Base-by-base conservation (phyloP, 2,329 filamentous ascomycete species). In the Graphium sp. region DNA sequence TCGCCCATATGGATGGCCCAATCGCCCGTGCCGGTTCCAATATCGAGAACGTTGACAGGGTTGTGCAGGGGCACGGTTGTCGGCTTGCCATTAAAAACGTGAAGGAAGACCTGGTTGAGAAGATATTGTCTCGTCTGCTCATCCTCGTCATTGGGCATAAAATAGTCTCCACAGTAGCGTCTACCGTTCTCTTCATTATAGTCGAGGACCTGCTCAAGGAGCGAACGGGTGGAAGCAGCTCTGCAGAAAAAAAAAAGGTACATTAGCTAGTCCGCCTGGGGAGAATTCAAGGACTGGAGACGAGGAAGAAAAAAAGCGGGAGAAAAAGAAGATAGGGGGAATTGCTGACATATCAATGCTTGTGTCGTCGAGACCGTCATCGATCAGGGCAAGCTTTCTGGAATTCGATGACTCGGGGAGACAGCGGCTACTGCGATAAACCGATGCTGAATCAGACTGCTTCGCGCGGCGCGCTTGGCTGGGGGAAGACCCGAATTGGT, bases 141-240 rank as follows among this genome's bases (percentile, higher is more conserved):
- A 25, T 59, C 49, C 25, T 74, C 66, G 39, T 77, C 73, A 44
- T 74, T 75, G 10, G 73, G 73, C 60, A 76, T 72, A 44, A 58
- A 70, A 41, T 75, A 77, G 19, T 58, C 56, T 19, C 63, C 55
- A 40, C 73, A 72, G 42, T 71, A 74, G 37, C 74, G 60, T 14
- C 73, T 65, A 24, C 60, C 67, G 47, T 77, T 64, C 35, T 76
- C 69, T 34, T 63, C 52, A 31, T 66, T 53, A 36, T 66, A 64
- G 41, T 70, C 60, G 18, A 75, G 53, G 35, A 63, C 60, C 32
- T 51, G 46, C 22, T 56, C 56, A 41, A 55, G 60, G 28, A 64
- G 42, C n/a, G 60, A 64, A 26, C 58, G 50, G 12, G 59, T 64
- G 9, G 60, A 57, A 2, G 53, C 51, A 32, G 49, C 50, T 31